Percentiles rank a stretch among this genome's conserved stretches.
phyloP scores from a whole-genome alignment of 2,329 filamentous ascomycete species.

The Catunica adiposa region DNA sequence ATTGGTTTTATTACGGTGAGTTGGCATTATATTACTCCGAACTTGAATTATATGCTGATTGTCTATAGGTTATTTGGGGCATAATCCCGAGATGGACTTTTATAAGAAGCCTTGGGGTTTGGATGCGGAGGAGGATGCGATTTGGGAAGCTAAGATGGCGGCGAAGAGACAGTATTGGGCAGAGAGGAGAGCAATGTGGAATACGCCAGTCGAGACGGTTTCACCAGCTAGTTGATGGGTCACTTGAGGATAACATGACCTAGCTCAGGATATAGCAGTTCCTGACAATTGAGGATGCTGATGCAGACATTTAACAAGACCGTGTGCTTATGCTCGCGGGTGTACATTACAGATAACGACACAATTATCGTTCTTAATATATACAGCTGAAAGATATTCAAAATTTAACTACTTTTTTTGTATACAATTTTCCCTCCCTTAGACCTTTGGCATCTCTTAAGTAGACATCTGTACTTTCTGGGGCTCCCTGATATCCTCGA shows the following conservation, averaged over 20 bases:
- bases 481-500: not conserved
- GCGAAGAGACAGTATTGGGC: not conserved
- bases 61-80: constrained; percentile 1
- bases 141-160: constrained; percentile 1
- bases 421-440: not conserved
- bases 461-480: not conserved
- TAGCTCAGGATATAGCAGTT: too few species aligned
- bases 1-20: constrained; percentile 6
- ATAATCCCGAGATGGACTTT: not conserved
- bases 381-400: not conserved
- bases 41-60: not conserved
- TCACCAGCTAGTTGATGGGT: not conserved
- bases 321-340: not conserved
- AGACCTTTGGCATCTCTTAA: not conserved
- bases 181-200: constrained; percentile 1
- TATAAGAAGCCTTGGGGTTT: constrained; percentile 1
- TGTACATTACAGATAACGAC: not conserved
- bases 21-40: too few species aligned
- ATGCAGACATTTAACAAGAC: not conserved
- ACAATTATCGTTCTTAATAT: not conserved
- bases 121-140: not conserved
- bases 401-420: not conserved
- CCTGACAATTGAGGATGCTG: not conserved
- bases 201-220: not conserved
- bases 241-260: not conserved